These are phyloP conservation scores for Noccaea bulbosa DNA, from an alignment of 345 rosid genomes.

Conservation along the genomic window DNA sequence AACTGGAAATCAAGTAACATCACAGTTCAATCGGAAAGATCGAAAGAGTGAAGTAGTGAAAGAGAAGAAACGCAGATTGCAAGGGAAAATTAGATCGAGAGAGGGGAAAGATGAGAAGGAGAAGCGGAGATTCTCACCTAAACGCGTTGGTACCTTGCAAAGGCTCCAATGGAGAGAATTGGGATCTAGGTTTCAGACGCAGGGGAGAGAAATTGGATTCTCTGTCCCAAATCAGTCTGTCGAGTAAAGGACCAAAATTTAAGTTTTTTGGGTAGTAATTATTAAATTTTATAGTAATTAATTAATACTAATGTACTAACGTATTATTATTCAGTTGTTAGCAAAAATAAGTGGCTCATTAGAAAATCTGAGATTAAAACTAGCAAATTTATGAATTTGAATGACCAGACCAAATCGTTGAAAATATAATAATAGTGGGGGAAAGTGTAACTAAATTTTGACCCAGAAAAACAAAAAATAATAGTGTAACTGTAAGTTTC, in stretches of 20 bases:
- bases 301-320: too few relatives aligned
- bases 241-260: not conserved
- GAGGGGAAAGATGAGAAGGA: not conserved
- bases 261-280: too few relatives aligned
- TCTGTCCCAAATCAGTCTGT: constrained; percentile 3
- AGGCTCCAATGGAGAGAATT: constrained; percentile 21
- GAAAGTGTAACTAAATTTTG: not conserved
- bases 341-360: too few relatives aligned
- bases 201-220: constrained; percentile 15
- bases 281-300: too few relatives aligned
- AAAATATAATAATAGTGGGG: not conserved
- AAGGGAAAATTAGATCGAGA: constrained; percentile 13
- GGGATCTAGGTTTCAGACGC: constrained; percentile 29
- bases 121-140: constrained; percentile 27
- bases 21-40: not conserved
- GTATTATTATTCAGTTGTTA: too few relatives aligned
- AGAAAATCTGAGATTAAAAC: too few relatives aligned
- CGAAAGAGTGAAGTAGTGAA: constrained; percentile 2
- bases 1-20: too few relatives aligned
- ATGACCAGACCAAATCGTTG: not conserved
- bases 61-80: constrained; percentile 8
- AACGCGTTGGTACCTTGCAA: not conserved
- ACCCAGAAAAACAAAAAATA: too few relatives aligned
- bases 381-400: not conserved
- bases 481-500: not conserved